Conservation (phyloP, 2,329 filamentous ascomycete genomes). For the Sporothrix schenckii region DNA sequence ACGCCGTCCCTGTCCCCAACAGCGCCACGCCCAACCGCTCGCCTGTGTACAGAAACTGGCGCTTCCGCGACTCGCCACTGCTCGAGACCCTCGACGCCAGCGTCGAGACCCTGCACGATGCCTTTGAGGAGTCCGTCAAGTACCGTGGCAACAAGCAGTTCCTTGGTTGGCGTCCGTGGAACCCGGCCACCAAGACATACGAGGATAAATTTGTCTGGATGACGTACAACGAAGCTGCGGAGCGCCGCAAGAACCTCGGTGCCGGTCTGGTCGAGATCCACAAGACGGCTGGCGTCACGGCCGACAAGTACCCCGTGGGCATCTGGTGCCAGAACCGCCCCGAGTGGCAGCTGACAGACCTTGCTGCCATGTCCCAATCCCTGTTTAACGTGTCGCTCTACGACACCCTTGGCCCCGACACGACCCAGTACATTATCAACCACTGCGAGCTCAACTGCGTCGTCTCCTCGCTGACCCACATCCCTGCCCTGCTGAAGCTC, state of each 20-base stretch:
- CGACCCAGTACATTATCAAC: constrained; percentile 94
- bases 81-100: constrained; percentile 72
- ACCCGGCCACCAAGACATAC: constrained; percentile 71
- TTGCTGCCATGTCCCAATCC: constrained; percentile 83
- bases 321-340: constrained; percentile 86
- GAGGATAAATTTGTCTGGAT: constrained; percentile 79
- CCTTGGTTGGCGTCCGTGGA: constrained; percentile 80
- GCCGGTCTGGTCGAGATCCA: constrained; percentile 83
- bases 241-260: constrained; percentile 80
- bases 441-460: constrained; percentile 78
- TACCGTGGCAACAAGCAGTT: constrained; percentile 69
- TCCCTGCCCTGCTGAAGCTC: constrained; percentile 79
- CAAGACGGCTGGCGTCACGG: constrained; percentile 67
- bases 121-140: constrained; percentile 71
- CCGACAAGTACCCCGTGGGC: constrained; percentile 71
- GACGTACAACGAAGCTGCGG: constrained; percentile 76
- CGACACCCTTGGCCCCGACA: constrained; percentile 88
- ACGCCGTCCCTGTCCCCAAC: constrained; percentile 75
- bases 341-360: constrained; percentile 90
- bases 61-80: constrained; percentile 69
- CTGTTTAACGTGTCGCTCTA: constrained; percentile 93
- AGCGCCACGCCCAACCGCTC: constrained; percentile 73
- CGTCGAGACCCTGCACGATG: constrained; percentile 73
- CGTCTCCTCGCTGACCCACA: constrained; percentile 76
- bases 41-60: constrained; percentile 81